Conservation (phyloP, 768 basidiomycete species). For the Symmetrospora coprosmae region DNA sequence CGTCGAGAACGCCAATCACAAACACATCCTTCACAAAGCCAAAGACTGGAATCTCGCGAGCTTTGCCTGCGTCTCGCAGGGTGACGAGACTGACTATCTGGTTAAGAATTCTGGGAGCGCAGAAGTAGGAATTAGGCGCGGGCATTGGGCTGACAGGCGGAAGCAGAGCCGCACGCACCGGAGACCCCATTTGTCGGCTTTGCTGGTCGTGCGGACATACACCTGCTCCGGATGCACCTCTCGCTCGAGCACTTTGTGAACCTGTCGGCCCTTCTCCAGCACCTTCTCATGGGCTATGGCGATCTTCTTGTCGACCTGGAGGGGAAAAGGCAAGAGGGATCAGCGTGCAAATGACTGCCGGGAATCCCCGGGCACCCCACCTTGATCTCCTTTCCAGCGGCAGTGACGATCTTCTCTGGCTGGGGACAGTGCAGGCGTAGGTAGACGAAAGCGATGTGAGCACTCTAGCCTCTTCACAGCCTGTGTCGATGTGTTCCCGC, state of each 20-base stretch:
- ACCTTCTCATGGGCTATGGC: constrained; percentile 45
- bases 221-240: constrained; percentile 53
- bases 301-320: constrained; percentile 43
- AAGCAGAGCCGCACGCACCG: constrained; percentile 41
- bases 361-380: background rate
- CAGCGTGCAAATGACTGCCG: background rate
- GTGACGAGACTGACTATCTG: constrained; percentile 54
- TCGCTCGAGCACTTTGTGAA: constrained; percentile 63
- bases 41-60: constrained; percentile 68
- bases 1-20: constrained; percentile 58
- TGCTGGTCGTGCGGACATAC: constrained; percentile 43
- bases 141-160: constrained; percentile 11
- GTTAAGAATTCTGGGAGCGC: constrained; percentile 49
- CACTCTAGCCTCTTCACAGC: too few species aligned
- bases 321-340: background rate
- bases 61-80: constrained; percentile 35
- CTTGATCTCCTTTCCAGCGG: constrained; percentile 12
- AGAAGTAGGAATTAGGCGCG: background rate
- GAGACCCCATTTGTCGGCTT: constrained; percentile 64
- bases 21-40: constrained; percentile 54
- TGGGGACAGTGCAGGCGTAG: too few species aligned
- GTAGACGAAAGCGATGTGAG: too few species aligned
- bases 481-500: too few species aligned
- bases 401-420: constrained; percentile 14
- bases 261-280: constrained; percentile 50